phyloP scores from a whole-genome alignment of 495 filamentous ascomycete species.

The Paragyromitra xinjiangensis region DNA sequence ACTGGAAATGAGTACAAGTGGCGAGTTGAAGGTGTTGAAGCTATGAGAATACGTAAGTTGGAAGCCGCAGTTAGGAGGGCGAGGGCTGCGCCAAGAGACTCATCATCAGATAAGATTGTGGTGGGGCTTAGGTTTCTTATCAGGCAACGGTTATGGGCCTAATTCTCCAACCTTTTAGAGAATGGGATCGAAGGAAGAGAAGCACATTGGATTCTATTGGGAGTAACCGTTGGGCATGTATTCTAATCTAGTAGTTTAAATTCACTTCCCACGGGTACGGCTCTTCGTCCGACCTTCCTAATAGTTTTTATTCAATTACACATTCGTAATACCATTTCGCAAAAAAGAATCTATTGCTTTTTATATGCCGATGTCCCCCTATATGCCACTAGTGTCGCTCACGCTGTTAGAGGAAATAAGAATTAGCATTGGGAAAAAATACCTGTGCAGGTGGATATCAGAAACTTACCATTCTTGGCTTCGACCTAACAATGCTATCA shows the following conservation, averaged over 20 bases:
- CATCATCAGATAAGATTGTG: constrained; percentile 41
- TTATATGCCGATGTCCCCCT: constrained; percentile 27
- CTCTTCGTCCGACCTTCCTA: constrained; percentile 13
- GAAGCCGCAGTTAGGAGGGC: constrained; percentile 1
- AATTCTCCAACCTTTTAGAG: neutral
- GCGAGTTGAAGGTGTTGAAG: constrained; percentile 3
- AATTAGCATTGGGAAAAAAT: constrained; percentile 30
- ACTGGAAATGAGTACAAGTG: constrained; percentile 8
- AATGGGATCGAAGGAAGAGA: neutral
- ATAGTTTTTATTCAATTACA: constrained; percentile 45
- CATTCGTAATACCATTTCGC: constrained; percentile 37
- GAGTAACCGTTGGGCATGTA: neutral
- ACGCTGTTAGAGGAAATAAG: constrained; percentile 30
- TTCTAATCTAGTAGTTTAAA: neutral
- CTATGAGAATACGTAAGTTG: constrained; percentile 25
- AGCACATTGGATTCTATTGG: neutral
- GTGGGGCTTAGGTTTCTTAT: constrained; percentile 18
- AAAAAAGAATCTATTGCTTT: constrained; percentile 53
- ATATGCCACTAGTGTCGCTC: constrained; percentile 47
- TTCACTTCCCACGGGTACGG: neutral
- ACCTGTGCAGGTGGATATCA: neutral
- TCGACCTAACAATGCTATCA: constrained; percentile 57
- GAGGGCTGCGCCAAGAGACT: constrained; percentile 24
- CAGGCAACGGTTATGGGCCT: neutral
- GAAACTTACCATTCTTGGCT: constrained; percentile 55